phyloP scores from a whole-genome alignment of 495 filamentous ascomycete genomes.

The Halenospora varia region DNA sequence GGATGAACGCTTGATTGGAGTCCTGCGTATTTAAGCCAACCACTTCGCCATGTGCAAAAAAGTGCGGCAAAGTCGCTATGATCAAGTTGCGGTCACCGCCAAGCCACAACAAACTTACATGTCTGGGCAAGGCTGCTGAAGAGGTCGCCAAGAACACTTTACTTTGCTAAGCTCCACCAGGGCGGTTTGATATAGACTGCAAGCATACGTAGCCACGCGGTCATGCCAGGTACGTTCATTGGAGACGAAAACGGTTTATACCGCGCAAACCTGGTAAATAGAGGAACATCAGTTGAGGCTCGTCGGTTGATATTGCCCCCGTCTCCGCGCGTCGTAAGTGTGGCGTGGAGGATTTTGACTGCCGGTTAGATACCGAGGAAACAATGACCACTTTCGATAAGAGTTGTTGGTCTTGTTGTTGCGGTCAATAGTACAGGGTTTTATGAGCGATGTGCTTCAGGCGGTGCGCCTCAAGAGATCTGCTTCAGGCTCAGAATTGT shows the following conservation, averaged over 20 bases:
- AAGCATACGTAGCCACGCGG: not conserved
- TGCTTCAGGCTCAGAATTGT: no score
- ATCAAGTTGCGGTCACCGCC: not conserved
- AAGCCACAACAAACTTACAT: not conserved
- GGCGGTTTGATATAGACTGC: not conserved
- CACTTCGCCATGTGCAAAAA: not conserved
- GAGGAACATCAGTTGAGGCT: not conserved
- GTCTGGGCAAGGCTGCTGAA: not conserved
- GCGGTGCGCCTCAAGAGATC: no score
- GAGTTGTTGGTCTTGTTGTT: not conserved
- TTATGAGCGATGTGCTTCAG: not conserved
- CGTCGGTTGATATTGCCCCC: not conserved
- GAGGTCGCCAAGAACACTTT: not conserved
- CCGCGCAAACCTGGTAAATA: not conserved
- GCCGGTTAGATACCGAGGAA: not conserved
- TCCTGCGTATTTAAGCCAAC: not conserved
- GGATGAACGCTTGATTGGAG: not conserved
- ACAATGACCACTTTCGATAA: not conserved
- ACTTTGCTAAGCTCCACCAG: not conserved
- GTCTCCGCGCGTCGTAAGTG: not conserved
- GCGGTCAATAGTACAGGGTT: not conserved
- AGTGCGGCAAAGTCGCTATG: not conserved
- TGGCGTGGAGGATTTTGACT: not conserved
- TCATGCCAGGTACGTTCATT: not conserved
- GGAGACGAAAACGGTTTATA: not conserved